phyloP scores from a whole-genome alignment of 257 asterid genomes.

The Solanum chiquidenum region DNA sequence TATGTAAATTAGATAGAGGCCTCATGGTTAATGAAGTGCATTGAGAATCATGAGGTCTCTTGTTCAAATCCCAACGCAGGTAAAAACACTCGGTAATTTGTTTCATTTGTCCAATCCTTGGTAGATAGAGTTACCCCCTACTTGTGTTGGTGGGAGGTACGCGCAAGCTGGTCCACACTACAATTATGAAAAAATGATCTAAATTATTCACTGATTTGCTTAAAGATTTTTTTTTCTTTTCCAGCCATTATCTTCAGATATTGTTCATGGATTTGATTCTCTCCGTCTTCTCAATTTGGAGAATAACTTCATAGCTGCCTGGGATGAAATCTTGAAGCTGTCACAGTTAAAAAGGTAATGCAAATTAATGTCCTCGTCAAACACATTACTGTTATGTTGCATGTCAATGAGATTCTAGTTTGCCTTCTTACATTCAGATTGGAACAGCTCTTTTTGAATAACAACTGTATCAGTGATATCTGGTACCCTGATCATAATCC shows the following conservation, averaged over 20 bases:
- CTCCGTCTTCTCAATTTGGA: slow-evolving; percentile 78
- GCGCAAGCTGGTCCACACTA: background rate
- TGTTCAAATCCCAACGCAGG: background rate
- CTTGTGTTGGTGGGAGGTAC: background rate
- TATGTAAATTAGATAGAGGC: background rate
- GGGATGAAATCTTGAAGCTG: slow-evolving; percentile 79
- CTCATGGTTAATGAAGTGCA: background rate
- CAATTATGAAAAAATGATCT: background rate
- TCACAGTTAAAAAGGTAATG: slow-evolving; percentile 59
- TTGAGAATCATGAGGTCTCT: background rate
- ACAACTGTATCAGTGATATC: slow-evolving; percentile 44
- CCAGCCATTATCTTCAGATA: slow-evolving; percentile 57
- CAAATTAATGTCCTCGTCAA: background rate
- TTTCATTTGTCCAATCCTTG: background rate
- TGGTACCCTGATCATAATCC: slow-evolving; percentile 48
- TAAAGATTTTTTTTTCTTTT: background rate
- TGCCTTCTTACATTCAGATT: slow-evolving; percentile 40
- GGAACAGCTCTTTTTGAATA: slow-evolving; percentile 82
- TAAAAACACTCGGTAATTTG: background rate
- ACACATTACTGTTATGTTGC: background rate
- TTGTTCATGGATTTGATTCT: slow-evolving; percentile 61
- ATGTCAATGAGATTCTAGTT: slow-evolving; percentile 1
- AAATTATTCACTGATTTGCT: background rate
- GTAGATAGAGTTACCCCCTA: background rate
- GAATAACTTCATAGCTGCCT: slow-evolving; percentile 57